These are phyloP conservation scores for Colletotrichum abscissum DNA, from an alignment of 2,329 filamentous ascomycete genomes.

Conservation along the genomic window DNA sequence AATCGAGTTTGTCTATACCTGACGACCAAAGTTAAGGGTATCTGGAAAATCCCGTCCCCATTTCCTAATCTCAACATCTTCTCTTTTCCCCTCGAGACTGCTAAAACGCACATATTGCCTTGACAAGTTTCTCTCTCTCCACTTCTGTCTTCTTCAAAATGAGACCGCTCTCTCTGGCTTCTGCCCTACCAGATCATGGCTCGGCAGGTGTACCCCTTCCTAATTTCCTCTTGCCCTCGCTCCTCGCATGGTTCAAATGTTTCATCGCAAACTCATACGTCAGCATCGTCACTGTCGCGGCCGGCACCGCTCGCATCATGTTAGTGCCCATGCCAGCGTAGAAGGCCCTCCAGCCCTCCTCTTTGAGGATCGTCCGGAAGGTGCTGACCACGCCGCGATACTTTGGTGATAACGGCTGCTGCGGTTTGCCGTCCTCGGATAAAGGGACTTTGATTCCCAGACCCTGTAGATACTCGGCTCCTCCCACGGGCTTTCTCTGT, in stretches of 20 bases:
- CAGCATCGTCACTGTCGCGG: conserved; percentile 96
- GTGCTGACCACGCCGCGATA: conserved; percentile 87
- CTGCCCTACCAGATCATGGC: conserved; percentile 9
- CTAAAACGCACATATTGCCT: conserved; percentile 15
- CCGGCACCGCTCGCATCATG: conserved; percentile 94
- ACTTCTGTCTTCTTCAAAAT: not conserved
- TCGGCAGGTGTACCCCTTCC: conserved; percentile 22
- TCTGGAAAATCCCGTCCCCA: conserved; percentile 40
- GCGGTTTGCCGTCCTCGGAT: conserved; percentile 45
- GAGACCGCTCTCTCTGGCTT: conserved; percentile 39
- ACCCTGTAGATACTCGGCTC: conserved; percentile 63
- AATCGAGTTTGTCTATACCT: conserved; percentile 49
- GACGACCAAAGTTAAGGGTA: conserved; percentile 48
- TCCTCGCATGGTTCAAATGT: conserved; percentile 57
- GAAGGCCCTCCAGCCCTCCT: conserved; percentile 96
- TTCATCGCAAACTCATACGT: conserved; percentile 87
- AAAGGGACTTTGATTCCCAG: conserved; percentile 54
- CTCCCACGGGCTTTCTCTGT: conserved; percentile 78
- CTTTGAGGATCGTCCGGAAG: conserved; percentile 83
- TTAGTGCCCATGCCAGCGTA: conserved; percentile 98
- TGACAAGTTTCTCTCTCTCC: conserved; percentile 4
- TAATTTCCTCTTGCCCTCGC: conserved; percentile 50
- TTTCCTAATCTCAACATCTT: conserved; percentile 33
- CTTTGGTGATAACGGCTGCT: conserved; percentile 52
- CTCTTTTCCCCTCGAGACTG: conserved; percentile 1